Base-by-base conservation (phyloP, 192 early-diverging fungal genomes). In the Coemansia sp. region DNA sequence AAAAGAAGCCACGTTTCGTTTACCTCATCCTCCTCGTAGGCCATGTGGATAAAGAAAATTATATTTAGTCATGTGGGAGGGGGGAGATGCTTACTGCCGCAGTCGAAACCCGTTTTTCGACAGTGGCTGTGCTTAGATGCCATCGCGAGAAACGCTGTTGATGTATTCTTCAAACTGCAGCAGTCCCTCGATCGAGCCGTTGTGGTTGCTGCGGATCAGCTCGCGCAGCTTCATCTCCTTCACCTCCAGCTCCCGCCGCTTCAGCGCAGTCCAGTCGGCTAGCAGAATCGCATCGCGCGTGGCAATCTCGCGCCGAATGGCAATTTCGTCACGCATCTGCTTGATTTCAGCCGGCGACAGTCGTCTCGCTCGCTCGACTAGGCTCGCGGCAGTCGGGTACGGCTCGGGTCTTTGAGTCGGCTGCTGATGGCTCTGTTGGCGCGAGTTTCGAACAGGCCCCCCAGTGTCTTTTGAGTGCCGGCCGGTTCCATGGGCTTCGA, bases 201-300 rank as follows among this genome's bases (percentile, higher is more conserved):
- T 29, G n/a, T 57, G 57, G 22, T 47, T 63, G 38, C 61, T 42
- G 38, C 64, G 49, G n/a, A 69, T 65, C 29, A 73, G 42, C 65
- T 75, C 73, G 2, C 70, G 33, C 8, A 80, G 12, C 46, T 68
- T 68, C 27, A 51, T 47, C 29, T 80, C 74, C 22, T 71, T 67
- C 3, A 75, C 38, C 47, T 80, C 78, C 52, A 73, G 71, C 47
- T 80, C 73, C 3, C 78, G 60, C 24, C 78, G 60, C 57, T 62
- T 61, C 73, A 80, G 64, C 33, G 78, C 78, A 2, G 61, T 70
- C 73, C 73, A 80, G 66, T 80, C 78, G 5, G 73, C 78, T 61
- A 80, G 67, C 55, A 75, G 55, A 47, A 52, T 20, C 1, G 78
- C 78, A 31, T 80, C 78, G n/a, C 74, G 65, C 38, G 63, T 44